Base-by-base conservation (phyloP, 2,329 filamentous ascomycete species). In the Apiospora koreana region DNA sequence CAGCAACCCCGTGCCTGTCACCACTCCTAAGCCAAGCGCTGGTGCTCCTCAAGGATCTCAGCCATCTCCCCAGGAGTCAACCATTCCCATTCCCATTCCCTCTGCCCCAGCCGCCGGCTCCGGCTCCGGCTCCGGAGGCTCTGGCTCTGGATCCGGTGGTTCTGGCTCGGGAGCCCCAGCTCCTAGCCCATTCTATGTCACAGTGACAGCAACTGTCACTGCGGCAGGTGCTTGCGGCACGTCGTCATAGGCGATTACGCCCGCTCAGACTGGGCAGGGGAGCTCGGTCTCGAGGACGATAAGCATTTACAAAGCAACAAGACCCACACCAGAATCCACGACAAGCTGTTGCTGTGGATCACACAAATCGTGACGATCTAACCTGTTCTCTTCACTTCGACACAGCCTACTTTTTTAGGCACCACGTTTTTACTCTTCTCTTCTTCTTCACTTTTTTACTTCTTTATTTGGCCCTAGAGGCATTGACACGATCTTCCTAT, bases 161-260 rank as follows among this genome's bases (percentile, higher is more conserved):
- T 21, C 31, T n/a, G 31, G 62, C 16, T 21, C 62, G 62, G 48
- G 48, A 38, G 54, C 54, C 18, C 54, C 54, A 38, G 54, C 10
- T 62, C 54, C 54, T 38, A 62, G 54, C 54, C 54, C 54, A 12
- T 62, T 62, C 54, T 62, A 62, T 21, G 9, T 41, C 31, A 62
- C 67, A 21, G 50, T 69, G 25, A 73, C 42, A 67, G 70, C 23
- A 38, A 72, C 71, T 28, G 71, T 79, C 41, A 80, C 78, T 16
- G 69, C 74, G 54, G 77, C 77, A 16, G 74, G 78, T 18, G 78
- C 77, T n/a, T 76, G 73, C 43, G 79, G 78, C 66, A 71, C 73
- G 38, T 45, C 67, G 25, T 64, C 71, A 42, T 72, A 72, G 71
- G 64, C 67, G 23, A 69, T 67, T 35, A 66, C 64, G 54, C 31